Percentiles rank a stretch among this genome's conserved stretches.
Evolutionary conservation across 148 eudicot genomes (phyloP).

Genomic region (Cornus florida): DNA sequence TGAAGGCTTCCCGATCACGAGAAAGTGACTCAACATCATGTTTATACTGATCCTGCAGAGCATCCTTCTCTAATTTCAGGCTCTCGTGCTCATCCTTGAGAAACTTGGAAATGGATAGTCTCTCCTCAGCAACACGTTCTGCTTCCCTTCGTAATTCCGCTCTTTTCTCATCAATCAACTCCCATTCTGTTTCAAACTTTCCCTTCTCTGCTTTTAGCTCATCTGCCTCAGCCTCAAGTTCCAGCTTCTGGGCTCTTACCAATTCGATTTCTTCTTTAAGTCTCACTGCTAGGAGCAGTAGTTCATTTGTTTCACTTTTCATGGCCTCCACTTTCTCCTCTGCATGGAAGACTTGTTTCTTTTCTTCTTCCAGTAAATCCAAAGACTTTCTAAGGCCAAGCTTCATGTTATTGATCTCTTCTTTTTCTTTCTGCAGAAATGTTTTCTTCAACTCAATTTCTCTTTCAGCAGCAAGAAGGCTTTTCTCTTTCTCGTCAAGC

Average conservation of each 20-base stretch:
- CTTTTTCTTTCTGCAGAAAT: constrained; percentile 55
- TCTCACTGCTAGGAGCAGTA: constrained; percentile 60
- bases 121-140: constrained; percentile 71
- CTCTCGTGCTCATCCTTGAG: constrained; percentile 78
- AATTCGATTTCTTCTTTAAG: constrained; percentile 87
- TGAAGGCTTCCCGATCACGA: constrained; percentile 64
- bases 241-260: constrained; percentile 70
- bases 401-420: constrained; percentile 40
- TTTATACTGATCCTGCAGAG: constrained; percentile 64
- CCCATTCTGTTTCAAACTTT: constrained; percentile 91
- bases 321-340: constrained; percentile 63
- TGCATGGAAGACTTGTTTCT: constrained; percentile 47
- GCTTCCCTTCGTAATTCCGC: constrained; percentile 67
- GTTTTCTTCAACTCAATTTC: constrained; percentile 48
- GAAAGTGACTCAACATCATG: constrained; percentile 67
- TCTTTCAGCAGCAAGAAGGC: constrained; percentile 40
- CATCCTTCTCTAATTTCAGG: constrained; percentile 71
- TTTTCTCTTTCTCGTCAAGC: constrained; percentile 57
- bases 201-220: constrained; percentile 71
- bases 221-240: constrained; percentile 80
- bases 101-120: constrained; percentile 46
- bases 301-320: constrained; percentile 75
- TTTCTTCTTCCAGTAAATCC: constrained; percentile 52
- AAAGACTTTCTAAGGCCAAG: constrained; percentile 48
- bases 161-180: constrained; percentile 82